phyloP scores from a whole-genome alignment of 164 flowering plant species.

The Houttuynia cordata region DNA sequence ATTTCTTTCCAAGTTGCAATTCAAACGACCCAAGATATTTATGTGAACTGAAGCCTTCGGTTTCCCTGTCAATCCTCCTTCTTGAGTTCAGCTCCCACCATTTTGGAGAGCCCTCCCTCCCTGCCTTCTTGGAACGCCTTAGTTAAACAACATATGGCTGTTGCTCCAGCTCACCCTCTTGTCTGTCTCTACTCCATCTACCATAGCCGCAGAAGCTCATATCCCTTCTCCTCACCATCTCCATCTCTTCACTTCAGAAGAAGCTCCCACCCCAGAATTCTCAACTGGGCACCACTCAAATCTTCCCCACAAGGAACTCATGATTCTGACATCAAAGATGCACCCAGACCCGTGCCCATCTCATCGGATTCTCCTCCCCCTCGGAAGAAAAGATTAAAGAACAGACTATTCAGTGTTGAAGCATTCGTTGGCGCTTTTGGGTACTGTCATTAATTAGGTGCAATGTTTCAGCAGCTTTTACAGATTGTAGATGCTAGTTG shows the following conservation, averaged over 20 bases:
- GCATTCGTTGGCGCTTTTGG: background rate
- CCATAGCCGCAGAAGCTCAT: background rate
- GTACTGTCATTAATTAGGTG: background rate
- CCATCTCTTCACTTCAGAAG: background rate
- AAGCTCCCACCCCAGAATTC: background rate
- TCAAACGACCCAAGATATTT: no score
- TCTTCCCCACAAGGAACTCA: slow-evolving; percentile 3
- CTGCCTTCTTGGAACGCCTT: background rate
- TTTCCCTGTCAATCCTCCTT: no score
- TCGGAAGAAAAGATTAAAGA: background rate
- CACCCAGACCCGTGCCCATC: background rate
- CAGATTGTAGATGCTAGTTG: background rate
- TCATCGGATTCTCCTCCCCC: background rate
- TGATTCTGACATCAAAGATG: background rate
- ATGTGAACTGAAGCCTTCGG: no score
- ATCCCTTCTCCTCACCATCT: background rate
- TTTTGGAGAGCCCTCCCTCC: background rate
- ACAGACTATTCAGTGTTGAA: background rate
- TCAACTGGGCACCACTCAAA: background rate
- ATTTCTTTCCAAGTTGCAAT: no score
- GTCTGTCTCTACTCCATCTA: slow-evolving; percentile 1
- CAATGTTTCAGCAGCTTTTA: no score
- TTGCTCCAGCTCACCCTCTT: background rate
- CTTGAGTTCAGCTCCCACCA: background rate
- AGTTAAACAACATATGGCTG: no score